Evolutionary conservation across 495 filamentous ascomycete genomes (phyloP).

Genomic region (Hypoxylon fuscum): DNA sequence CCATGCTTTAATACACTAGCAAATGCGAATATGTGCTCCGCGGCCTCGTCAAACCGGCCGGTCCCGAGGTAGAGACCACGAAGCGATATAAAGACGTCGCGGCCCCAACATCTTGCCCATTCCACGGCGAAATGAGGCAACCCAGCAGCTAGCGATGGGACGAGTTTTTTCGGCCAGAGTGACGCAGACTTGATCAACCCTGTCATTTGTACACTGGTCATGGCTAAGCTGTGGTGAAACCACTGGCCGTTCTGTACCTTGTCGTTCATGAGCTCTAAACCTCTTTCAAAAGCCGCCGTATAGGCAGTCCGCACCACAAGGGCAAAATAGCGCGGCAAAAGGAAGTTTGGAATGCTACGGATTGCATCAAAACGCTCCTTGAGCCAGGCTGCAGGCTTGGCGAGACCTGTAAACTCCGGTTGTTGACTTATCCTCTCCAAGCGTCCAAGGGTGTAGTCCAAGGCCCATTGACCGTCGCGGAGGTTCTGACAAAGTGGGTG

Average conservation of each 20-base stretch:
- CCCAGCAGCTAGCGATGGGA: slow-evolving; percentile 90
- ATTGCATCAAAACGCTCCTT: slow-evolving; percentile 85
- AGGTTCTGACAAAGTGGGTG: slow-evolving; percentile 94
- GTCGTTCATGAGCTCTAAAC: slow-evolving; percentile 77
- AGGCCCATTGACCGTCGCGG: slow-evolving; percentile 90
- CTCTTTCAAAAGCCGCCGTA: slow-evolving; percentile 79
- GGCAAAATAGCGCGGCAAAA: slow-evolving; percentile 92
- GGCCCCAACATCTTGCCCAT: slow-evolving; percentile 97
- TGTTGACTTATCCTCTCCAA: slow-evolving; percentile 75
- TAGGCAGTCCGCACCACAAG: slow-evolving; percentile 88
- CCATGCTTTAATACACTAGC: slow-evolving; percentile 97
- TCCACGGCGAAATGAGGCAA: slow-evolving; percentile 93
- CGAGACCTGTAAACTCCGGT: slow-evolving; percentile 65
- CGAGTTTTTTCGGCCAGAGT: slow-evolving; percentile 82
- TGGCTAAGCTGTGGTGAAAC: slow-evolving; percentile 84
- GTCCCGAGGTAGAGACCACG: slow-evolving; percentile 90
- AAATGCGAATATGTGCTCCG: slow-evolving; percentile 94
- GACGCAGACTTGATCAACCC: slow-evolving; percentile 90
- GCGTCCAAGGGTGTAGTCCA: slow-evolving; percentile 85
- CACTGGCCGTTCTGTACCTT: slow-evolving; percentile 81
- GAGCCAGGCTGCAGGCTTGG: slow-evolving; percentile 77
- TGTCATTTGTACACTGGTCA: slow-evolving; percentile 90
- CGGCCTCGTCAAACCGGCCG: slow-evolving; percentile 85
- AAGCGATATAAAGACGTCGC: slow-evolving; percentile 95
- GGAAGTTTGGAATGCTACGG: slow-evolving; percentile 82